Base-by-base conservation (phyloP, 331 rosid species). In the Acacia concinna region DNA sequence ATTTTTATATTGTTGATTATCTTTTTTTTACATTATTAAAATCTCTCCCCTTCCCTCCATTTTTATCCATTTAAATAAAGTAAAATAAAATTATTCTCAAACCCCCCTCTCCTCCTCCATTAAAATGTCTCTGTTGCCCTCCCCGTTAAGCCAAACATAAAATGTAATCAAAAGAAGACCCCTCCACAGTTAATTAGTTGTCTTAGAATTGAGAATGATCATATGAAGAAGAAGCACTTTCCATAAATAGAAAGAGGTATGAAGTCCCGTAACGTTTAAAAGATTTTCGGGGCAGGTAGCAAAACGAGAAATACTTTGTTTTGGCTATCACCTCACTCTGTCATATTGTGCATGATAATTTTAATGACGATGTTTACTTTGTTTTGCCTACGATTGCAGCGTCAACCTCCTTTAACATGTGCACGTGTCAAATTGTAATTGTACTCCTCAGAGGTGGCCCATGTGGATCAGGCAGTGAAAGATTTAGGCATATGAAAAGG, bases 381-480 rank as follows among this genome's bases (percentile, higher is more conserved):
- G 20, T 28, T 60, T 65, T 80, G 70, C 70, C 25, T 41, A n/a
- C 18, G 5, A 32, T 34, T 63, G n/a, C 28, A 72, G 37, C 74
- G 18, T 2, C 41, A 52, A 46, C 86, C 21, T 13, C 37, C 67
- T 59, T 59, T 59, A 28, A 28, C 67, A 30, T 30, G 37, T 60
- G n/a, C 17, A 28, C 3, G 37, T 15, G n/a, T 28, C 67, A 6
- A 30, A 28, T 83, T 54, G 57, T 21, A 5, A 40, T 59, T 57
- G 31, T 62, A 49, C 25, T 67, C 66, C 35, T 56, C 9, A 69
- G 35, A 47, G 31, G 21, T 74, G 25, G 65, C 77, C 73, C 47
- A 25, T 72, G 43, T 67, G 3, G 12, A 67, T 15, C 40, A 30
- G 68, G 23, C 23, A 62, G 37, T 5, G 40, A 62, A 62, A 62